Evolutionary conservation across 495 filamentous ascomycete species (phyloP).

Genomic region (Physcia stellaris): DNA sequence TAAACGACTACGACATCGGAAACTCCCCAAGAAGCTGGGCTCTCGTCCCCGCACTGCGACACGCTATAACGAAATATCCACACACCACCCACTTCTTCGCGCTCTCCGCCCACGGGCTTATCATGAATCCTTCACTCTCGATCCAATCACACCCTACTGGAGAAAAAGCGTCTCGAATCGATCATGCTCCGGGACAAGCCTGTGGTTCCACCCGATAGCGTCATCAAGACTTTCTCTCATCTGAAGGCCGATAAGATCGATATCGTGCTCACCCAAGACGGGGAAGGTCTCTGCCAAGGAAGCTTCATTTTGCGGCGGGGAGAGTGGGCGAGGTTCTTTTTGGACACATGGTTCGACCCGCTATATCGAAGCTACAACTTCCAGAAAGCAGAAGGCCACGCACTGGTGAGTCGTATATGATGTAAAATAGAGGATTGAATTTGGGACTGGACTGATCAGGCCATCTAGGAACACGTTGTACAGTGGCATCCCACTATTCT

Average conservation of each 20-base stretch:
- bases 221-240: conserved; percentile 88
- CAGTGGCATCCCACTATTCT: conserved; percentile 99
- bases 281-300: conserved; percentile 56
- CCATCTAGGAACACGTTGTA: conserved; percentile 63
- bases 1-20: conserved; percentile 61
- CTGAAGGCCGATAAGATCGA: conserved; percentile 65
- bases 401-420: conserved; percentile 50
- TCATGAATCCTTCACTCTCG: conserved; percentile 71
- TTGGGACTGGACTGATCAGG: not conserved
- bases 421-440: no score
- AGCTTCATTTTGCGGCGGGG: conserved; percentile 75
- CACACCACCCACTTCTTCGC: conserved; percentile 70
- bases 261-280: conserved; percentile 74
- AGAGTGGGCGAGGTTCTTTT: conserved; percentile 82
- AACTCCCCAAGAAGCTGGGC: conserved; percentile 61
- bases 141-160: conserved; percentile 60
- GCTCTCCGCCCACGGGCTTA: conserved; percentile 66
- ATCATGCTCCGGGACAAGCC: conserved; percentile 74
- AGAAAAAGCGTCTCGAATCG: conserved; percentile 49
- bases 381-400: conserved; percentile 85
- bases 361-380: conserved; percentile 89
- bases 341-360: conserved; percentile 95
- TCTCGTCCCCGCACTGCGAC: conserved; percentile 70
- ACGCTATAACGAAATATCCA: conserved; percentile 71
- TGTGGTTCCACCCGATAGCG: conserved; percentile 86